Conservation (phyloP, 2,329 filamentous ascomycete species). For the Penicillium sp. region DNA sequence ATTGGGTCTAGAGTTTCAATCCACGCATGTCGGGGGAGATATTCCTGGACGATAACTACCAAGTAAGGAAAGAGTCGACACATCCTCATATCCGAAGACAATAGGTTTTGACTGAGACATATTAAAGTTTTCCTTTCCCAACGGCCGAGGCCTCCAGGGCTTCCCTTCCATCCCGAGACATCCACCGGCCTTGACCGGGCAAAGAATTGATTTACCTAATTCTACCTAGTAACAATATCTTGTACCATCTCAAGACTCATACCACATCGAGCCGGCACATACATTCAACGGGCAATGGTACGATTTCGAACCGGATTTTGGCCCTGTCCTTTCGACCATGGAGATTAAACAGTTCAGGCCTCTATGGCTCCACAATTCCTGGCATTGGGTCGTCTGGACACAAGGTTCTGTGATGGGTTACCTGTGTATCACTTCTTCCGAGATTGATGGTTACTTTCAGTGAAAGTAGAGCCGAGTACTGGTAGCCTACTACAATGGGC, state of each 20-base stretch:
- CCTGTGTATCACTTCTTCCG: constrained; percentile 22
- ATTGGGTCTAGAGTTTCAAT: constrained; percentile 1
- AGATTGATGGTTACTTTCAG: constrained; percentile 20
- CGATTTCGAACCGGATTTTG: neutral
- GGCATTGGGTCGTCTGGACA: constrained; percentile 8
- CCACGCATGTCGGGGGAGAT: neutral
- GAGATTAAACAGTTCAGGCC: constrained; percentile 4
- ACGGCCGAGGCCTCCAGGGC: constrained; percentile 2
- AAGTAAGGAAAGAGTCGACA: neutral
- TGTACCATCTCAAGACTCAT: constrained; percentile 2
- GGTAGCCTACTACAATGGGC: constrained; percentile 9
- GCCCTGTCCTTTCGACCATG: neutral
- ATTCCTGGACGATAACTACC: neutral
- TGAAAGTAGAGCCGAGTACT: constrained; percentile 12
- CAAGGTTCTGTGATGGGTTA: constrained; percentile 22
- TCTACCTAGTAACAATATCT: neutral
- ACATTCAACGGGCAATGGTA: neutral
- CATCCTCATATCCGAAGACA: neutral
- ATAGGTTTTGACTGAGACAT: neutral
- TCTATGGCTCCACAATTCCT: constrained; percentile 7
- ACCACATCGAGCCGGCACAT: neutral
- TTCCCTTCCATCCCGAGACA: constrained; percentile 10
- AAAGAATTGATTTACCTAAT: neutral
- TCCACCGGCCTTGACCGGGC: constrained; percentile 4
- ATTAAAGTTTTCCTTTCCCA: constrained; percentile 8